A percentile compares a stretch with the other conserved stretches of the same genome.
Evolutionary conservation across 139 green algal species (phyloP).

Genomic region (Chlorella sp.): DNA sequence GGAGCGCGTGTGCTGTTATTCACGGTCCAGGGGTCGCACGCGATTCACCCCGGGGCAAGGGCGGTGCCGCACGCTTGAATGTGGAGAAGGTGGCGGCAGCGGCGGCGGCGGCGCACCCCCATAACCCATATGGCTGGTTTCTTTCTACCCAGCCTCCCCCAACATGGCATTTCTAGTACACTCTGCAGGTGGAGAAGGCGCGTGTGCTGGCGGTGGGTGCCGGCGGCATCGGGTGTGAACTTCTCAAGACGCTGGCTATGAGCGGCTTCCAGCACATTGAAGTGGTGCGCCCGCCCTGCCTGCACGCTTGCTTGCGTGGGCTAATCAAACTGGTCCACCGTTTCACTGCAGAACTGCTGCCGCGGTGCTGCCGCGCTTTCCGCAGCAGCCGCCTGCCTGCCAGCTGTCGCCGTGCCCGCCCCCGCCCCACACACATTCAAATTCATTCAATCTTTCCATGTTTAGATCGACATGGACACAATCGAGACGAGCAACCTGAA

Average conservation of each 20-base stretch:
- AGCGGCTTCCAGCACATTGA: constrained; percentile 91
- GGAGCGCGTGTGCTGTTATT: too few species aligned
- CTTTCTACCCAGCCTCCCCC: too few species aligned
- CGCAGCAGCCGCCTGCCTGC: not conserved
- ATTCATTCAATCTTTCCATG: not conserved
- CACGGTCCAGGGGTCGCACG: too few species aligned
- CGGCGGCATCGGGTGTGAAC: constrained; percentile 98
- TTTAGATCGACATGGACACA: constrained; percentile 98
- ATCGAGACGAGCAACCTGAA: constrained; percentile 99
- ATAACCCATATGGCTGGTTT: too few species aligned
- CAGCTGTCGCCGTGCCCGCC: not conserved
- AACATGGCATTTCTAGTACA: too few species aligned
- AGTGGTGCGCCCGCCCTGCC: constrained; percentile 67
- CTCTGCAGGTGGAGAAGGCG: constrained; percentile 48
- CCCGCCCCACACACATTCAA: not conserved
- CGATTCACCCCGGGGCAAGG: too few species aligned
- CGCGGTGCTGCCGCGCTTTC: not conserved
- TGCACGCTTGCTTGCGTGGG: not conserved
- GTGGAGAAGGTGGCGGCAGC: too few species aligned
- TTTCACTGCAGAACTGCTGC: not conserved
- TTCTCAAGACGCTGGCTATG: constrained; percentile 97
- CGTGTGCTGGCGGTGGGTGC: constrained; percentile 94
- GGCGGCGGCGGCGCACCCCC: too few species aligned
- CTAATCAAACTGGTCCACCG: not conserved
- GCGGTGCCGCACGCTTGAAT: too few species aligned